Evolutionary conservation across 2,329 filamentous ascomycete species (phyloP).

Genomic region (Hypoxylon rubiginosum): DNA sequence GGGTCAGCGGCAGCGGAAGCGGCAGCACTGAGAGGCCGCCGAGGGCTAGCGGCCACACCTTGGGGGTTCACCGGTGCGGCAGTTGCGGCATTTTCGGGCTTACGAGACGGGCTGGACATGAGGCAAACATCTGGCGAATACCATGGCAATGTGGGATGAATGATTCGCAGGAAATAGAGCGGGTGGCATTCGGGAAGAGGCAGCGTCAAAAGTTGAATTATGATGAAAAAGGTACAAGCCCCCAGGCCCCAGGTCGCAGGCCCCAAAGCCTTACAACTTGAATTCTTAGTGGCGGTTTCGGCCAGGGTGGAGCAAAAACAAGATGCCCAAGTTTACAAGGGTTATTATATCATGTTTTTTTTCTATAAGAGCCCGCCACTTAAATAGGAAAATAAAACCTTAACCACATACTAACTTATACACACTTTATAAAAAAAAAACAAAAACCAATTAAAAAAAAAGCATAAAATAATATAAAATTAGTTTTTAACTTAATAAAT

Average conservation of each 20-base stretch:
- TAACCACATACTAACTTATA: no score
- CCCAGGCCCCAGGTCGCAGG: slow-evolving; percentile 9
- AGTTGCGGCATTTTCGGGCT: slow-evolving; percentile 68
- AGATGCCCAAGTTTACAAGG: no score
- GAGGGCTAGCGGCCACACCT: slow-evolving; percentile 39
- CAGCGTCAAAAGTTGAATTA: slow-evolving; percentile 33
- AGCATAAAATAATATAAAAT: no score
- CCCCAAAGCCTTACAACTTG: slow-evolving; percentile 30
- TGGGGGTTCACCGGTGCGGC: slow-evolving; percentile 52
- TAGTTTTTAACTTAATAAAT: no score
- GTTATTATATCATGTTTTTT: no score
- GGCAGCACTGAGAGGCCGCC: slow-evolving; percentile 40
- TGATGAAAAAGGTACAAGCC: slow-evolving; percentile 42
- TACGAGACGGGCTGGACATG: slow-evolving; percentile 68
- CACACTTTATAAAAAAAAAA: no score
- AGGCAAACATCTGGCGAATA: slow-evolving; percentile 67
- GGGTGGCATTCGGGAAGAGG: slow-evolving; percentile 35
- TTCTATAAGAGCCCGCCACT: no score
- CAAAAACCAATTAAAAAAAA: no score
- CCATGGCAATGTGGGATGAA: slow-evolving; percentile 46
- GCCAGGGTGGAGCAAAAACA: slow-evolving; percentile 38
- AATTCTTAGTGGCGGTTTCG: slow-evolving; percentile 44
- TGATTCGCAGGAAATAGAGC: slow-evolving; percentile 43
- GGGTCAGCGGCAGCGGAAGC: slow-evolving; percentile 38
- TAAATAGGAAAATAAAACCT: no score